phyloP scores from a whole-genome alignment of 2,329 filamentous ascomycete genomes.

The Talaromyces amestolkiae region DNA sequence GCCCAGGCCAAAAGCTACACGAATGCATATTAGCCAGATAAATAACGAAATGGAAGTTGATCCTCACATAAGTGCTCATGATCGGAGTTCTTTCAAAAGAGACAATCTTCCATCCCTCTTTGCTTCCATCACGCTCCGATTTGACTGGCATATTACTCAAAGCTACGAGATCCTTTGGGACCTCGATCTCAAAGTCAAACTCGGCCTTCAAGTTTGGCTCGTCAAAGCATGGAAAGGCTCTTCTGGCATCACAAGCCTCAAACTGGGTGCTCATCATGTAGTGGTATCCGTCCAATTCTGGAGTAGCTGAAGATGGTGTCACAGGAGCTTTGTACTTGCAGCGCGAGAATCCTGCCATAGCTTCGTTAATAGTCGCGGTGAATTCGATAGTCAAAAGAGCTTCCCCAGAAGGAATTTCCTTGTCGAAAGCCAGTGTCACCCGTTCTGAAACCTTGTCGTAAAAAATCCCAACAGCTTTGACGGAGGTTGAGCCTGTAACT shows the following conservation, averaged over 20 bases:
- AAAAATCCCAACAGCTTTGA: constrained; percentile 63
- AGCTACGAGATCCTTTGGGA: constrained; percentile 82
- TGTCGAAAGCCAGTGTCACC: constrained; percentile 71
- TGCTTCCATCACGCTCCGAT: constrained; percentile 65
- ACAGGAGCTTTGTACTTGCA: constrained; percentile 85
- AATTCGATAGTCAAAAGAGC: constrained; percentile 73
- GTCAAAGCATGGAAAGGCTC: constrained; percentile 96
- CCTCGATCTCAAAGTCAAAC: constrained; percentile 89
- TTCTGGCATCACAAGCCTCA: constrained; percentile 89
- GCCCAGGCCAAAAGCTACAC: constrained; percentile 84
- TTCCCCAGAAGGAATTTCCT: constrained; percentile 66
- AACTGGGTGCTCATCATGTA: constrained; percentile 95
- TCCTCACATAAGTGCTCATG: constrained; percentile 76
- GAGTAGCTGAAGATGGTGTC: constrained; percentile 71
- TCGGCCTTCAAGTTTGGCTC: constrained; percentile 96
- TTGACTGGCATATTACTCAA: constrained; percentile 96
- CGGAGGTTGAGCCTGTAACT: constrained; percentile 28
- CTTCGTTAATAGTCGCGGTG: constrained; percentile 78
- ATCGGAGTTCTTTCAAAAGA: constrained; percentile 79
- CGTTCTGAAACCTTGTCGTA: constrained; percentile 85
- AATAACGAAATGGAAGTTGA: neutral
- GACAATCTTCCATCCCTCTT: constrained; percentile 62
- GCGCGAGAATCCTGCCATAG: constrained; percentile 91
- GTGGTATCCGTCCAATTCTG: constrained; percentile 64
- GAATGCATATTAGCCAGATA: neutral